Base-by-base conservation (phyloP, 2,329 filamentous ascomycete genomes). In the Alternaria viburni region DNA sequence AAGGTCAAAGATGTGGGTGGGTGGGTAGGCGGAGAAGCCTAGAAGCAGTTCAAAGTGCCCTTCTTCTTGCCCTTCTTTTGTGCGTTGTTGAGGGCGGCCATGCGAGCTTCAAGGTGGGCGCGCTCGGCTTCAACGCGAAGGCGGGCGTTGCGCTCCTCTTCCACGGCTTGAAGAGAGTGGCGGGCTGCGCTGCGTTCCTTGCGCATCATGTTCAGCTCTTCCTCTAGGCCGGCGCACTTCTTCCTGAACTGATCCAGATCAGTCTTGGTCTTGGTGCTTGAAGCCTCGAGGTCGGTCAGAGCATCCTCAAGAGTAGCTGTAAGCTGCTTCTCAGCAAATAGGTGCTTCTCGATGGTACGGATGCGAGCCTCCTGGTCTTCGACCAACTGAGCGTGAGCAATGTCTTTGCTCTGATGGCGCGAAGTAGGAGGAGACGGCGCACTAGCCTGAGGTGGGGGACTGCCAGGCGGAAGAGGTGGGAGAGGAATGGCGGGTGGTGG, bases 361-460 rank as follows among this genome's bases (percentile, higher is more conserved):
- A 99, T 96, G 67, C 94, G 93, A 46, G 93, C 92, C 78, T 99
- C 96, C 79, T 97, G 94, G 73, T 99, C 96, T 75, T 98, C 95
- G 64, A 95, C 89, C 69, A 97, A 87, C 74, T 97, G 94, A 54
- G 90, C 88, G 62, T 90, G 87, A 55, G 90, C 85, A 60, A 89
- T 87, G 74, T 97, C 93, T 79, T 96, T 96, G 84, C 93, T 96
- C 17, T 89, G 86, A 62, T 94, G 93, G 11, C 93, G 86, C 45
- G 89, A 89, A 67, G 83, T 90, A 28, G 87, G 81, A 71, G 88
- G 81, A 74, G 88, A 80, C 79, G 87, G 71, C 83, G 85, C 82
- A 72, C 88, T 65, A 82, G 88, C 67, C 80, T 86, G 82, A 71
- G 69, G 72, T 28, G 79, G 69, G 70, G 77, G 64, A 68, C 82